phyloP scores from a whole-genome alignment of 2,329 filamentous ascomycete genomes.

The Aspergillus fischeri region DNA sequence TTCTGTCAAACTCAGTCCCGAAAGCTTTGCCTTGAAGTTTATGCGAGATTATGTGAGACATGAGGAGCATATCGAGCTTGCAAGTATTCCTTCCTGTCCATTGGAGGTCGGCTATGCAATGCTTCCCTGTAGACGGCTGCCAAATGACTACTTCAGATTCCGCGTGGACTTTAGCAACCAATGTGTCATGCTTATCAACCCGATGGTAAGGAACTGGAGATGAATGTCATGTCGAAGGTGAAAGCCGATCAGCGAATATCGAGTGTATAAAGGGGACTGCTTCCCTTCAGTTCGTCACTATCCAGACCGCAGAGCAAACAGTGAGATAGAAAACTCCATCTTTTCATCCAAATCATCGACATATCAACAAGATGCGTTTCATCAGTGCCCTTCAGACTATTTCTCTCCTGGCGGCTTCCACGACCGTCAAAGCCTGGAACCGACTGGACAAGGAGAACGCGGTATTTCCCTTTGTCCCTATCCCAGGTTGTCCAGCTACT shows the following conservation, averaged over 20 bases:
- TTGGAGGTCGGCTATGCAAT: not conserved
- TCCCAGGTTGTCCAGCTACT: not conserved
- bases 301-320: not conserved
- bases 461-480: conserved; percentile 5
- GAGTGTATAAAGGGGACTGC: not conserved
- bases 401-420: conserved; percentile 15
- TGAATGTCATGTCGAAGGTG: not conserved
- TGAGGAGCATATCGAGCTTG: not conserved
- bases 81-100: not conserved
- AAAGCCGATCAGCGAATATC: not conserved
- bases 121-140: not conserved
- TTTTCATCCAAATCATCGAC: not conserved
- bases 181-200: not conserved
- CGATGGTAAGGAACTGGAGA: not conserved
- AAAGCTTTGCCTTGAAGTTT: not conserved
- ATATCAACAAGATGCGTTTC: not conserved
- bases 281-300: not conserved
- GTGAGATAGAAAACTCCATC: not conserved
- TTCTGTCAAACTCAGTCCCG: not conserved
- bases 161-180: not conserved
- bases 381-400: conserved; percentile 23
- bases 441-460: conserved; percentile 24
- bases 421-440: conserved; percentile 22
- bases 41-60: not conserved
- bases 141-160: too few species aligned